Evolutionary conservation across 345 rosid genomes (phyloP), one percentile per base, ranked within the genome.

Genomic region (Syzygium jambos): DNA sequence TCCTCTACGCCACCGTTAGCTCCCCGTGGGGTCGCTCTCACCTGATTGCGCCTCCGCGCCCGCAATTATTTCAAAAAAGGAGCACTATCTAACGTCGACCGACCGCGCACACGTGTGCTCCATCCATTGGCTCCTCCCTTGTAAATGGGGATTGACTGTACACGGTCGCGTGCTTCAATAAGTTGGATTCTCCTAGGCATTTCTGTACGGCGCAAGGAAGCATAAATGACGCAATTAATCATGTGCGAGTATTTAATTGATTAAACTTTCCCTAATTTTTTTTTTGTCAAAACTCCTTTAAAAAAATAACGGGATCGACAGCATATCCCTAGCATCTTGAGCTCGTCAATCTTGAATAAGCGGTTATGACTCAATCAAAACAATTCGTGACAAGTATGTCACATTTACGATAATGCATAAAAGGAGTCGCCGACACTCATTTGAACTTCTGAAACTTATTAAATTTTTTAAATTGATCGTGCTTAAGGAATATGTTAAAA

Each of bases 341-440:
- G 5, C 41, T 29, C 11, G 1, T 15, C 77, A 0, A 4, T 63
- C 17, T 63, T 41, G 19, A 15, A 2, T 12, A 29, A 65, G 9
- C 0, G 5, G 0, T 8, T 15, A 0, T 16, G 11, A 65, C 4
- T 65, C 7, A 2, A 9, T 9, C 19, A 2, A 0, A 2, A 17
- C 2, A 54, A 17, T 52, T 13, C 51, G 51, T 51, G 1, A 52
- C 7, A 6, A 6, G 22, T 0, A 21, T 17, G 9, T 6, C 22
- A 19, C 56, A 21, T 53, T 17, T 14, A 5, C 1, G 51, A 51
- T 51, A 51, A 9, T 51, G 54, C 17, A 16, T 52, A 13, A 52
- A 52, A 52, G 15, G 16, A 52, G 17, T 6, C 6, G 19, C 54
- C 15, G 6, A 4, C 2, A 14, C 16, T 14, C 0, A 15, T 14